Evolutionary conservation across 129 eudicot genomes (phyloP), one percentile per base, ranked within the genome.

Genomic region (Arctium lappa): DNA sequence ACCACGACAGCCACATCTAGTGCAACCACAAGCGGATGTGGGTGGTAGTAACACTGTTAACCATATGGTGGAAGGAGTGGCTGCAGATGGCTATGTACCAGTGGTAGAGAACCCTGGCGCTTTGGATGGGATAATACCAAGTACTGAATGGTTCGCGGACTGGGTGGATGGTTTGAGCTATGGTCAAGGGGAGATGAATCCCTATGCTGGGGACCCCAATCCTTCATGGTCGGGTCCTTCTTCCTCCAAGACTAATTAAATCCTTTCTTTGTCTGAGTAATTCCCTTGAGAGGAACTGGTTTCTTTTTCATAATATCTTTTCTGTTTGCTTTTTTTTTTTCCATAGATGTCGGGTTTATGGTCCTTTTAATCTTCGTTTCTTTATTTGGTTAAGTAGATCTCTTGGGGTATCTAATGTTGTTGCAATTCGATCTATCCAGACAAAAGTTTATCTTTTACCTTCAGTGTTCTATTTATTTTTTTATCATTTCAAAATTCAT

Each of bases 81-180:
- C 68, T 60, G 68, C 8, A 4, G 68, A 60, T 60, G 29, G 8
- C 9, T 60, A n/a, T 60, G 68, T 60, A 60, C 68, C 30, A 5
- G 68, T 16, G 68, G 68, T 1, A 4, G 68, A 16, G 29, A 6
- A 60, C 29, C 8, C 27, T 5, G 65, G 27, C 15, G 1, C 68
- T 60, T 60, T 60, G 9, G 68, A 60, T 16, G 68, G 68, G 68
- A 16, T n/a, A 1, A 5, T 60, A 16, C 68, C 68, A n/a, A 60
- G 8, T 60, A 4, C 68, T 1, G 30, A 60, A 60, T 60, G 79
- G 82, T 71, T 77, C 63, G 22, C 79, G 1, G 91, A 85, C 32
- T 85, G 87, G 87, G 66, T 34, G 56, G 73, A 66, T 22, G 62
- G 56, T 37, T 73, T 66, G 62, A 50, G 34, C 29, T 53, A 2